These are phyloP conservation scores for Backusella sp. DNA, from an alignment of 192 early-diverging fungal species.

Conservation along the genomic window DNA sequence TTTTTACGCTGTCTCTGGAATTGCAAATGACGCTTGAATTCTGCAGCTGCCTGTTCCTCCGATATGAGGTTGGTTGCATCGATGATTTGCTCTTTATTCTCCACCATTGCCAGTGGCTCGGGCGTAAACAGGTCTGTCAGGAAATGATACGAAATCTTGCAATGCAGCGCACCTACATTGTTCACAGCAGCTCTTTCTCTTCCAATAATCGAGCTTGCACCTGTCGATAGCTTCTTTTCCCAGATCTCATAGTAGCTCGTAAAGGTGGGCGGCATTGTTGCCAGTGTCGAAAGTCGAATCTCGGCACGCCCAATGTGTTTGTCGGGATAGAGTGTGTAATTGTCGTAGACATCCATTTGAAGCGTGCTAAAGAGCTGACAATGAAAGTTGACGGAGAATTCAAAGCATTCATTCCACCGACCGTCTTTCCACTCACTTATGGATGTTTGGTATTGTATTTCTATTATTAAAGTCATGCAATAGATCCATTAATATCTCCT, in stretches of 20 bases:
- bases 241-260: slow-evolving; percentile 76
- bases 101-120: background rate
- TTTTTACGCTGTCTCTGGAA: slow-evolving; percentile 10
- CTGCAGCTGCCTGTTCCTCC: slow-evolving; percentile 13
- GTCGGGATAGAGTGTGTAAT: slow-evolving; percentile 59
- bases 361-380: slow-evolving; percentile 72
- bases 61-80: background rate
- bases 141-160: slow-evolving; percentile 64
- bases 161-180: slow-evolving; percentile 68
- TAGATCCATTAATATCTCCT: background rate
- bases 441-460: slow-evolving; percentile 64
- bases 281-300: slow-evolving; percentile 57
- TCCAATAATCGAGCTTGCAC: slow-evolving; percentile 57
- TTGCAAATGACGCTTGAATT: slow-evolving; percentile 11
- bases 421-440: slow-evolving; percentile 53
- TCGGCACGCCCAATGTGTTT: slow-evolving; percentile 67
- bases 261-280: slow-evolving; percentile 66
- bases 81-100: background rate
- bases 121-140: background rate
- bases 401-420: slow-evolving; percentile 73
- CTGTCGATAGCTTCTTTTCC: slow-evolving; percentile 64
- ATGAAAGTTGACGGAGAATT: slow-evolving; percentile 67
- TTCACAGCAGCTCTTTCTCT: slow-evolving; percentile 23
- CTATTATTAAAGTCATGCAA: slow-evolving; percentile 20
- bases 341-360: slow-evolving; percentile 70